These are phyloP conservation scores for Pseudogymnoascus sp. DNA, from an alignment of 2,329 filamentous ascomycete species.

Conservation along the genomic window DNA sequence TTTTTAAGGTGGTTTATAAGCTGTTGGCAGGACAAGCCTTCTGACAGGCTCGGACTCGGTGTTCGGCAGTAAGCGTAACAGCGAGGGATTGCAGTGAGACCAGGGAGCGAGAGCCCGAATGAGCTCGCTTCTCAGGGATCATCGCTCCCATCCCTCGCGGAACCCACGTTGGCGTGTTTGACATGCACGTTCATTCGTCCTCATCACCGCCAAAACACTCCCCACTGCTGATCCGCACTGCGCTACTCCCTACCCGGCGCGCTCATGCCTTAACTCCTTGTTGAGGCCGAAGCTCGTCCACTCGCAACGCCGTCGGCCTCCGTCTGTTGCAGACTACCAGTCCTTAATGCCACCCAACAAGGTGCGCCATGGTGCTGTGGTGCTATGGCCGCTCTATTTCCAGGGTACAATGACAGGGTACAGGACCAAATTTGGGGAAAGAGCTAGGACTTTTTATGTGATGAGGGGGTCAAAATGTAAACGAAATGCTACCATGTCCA, in stretches of 20 bases:
- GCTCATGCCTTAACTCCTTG: background rate
- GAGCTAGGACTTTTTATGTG: slow-evolving; percentile 2
- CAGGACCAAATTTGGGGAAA: background rate
- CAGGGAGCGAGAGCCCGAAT: background rate
- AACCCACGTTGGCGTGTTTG: background rate
- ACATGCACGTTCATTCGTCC: background rate
- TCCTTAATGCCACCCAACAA: background rate
- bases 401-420: background rate
- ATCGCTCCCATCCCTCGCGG: background rate
- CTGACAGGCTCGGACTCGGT: background rate
- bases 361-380: background rate
- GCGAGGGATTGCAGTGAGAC: background rate
- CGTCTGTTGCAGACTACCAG: background rate
- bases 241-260: slow-evolving; percentile 3
- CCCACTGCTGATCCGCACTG: background rate
- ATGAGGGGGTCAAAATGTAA: background rate
- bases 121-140: background rate
- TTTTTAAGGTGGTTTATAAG: too few relatives aligned
- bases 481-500: background rate
- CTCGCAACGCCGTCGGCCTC: background rate
- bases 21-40: background rate
- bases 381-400: background rate
- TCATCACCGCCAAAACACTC: background rate
- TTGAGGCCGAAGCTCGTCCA: background rate
- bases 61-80: slow-evolving; percentile 1